Percentiles rank a stretch among this genome's conserved stretches.
These are phyloP conservation scores for Rhododendron henanense DNA, from an alignment of 148 eudicot genomes.

Conservation along the genomic window DNA sequence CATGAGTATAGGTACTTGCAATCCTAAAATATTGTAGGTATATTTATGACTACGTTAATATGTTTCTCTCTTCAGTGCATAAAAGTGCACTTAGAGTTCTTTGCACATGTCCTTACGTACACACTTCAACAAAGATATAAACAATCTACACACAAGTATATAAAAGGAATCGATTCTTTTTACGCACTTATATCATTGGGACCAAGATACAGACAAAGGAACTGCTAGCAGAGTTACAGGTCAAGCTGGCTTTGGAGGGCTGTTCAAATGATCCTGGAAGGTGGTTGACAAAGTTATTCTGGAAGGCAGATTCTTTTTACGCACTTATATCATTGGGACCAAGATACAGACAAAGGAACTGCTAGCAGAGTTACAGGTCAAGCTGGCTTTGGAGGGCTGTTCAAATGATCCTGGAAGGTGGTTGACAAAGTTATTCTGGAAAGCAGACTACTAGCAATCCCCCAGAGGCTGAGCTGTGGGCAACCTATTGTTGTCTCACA, in stretches of 20 bases:
- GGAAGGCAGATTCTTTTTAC: neutral
- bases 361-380: neutral
- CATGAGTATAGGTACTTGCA: neutral
- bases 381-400: neutral
- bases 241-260: neutral
- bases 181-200: neutral
- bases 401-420: neutral
- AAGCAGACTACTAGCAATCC: neutral
- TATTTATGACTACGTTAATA: neutral
- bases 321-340: neutral
- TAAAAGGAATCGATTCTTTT: neutral
- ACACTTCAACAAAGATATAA: neutral
- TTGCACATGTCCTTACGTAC: neutral
- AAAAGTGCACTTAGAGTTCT: neutral
- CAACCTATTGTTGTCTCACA: neutral
- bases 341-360: neutral
- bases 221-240: neutral
- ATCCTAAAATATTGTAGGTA: neutral
- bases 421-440: neutral
- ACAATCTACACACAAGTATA: neutral
- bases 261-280: neutral
- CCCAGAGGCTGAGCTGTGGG: neutral
- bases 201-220: neutral
- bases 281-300: neutral
- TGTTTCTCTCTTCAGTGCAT: neutral